Conservation (phyloP, 164 flowering plant genomes). For the Magnolia sinica region DNA sequence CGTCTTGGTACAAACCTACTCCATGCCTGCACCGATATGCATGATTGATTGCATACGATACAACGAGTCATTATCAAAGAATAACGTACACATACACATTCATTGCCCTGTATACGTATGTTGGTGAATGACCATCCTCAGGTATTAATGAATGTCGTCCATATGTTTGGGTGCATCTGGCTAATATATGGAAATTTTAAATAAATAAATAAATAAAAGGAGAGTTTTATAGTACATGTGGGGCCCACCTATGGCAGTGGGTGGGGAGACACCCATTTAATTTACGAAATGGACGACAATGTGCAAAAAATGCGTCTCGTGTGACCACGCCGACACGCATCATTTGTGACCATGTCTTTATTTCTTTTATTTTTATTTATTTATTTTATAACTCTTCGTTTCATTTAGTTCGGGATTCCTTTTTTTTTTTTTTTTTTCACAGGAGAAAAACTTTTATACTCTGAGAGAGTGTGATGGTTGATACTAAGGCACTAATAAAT, state of each 20-base stretch:
- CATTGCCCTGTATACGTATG: neutral
- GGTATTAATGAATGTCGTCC: neutral
- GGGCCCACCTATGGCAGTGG: slow-evolving; percentile 1
- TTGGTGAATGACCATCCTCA: neutral
- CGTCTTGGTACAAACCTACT: too few relatives aligned
- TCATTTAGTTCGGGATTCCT: neutral
- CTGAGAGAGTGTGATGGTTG: neutral
- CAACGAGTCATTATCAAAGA: too few relatives aligned
- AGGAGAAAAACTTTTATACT: neutral
- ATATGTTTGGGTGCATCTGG: neutral
- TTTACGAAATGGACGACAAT: neutral
- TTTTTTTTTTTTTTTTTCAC: neutral
- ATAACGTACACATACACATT: too few relatives aligned
- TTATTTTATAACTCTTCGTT: neutral
- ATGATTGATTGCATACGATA: too few relatives aligned
- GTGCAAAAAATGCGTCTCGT: neutral
- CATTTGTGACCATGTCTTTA: neutral
- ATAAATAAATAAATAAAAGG: too few relatives aligned
- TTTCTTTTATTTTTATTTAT: too few relatives aligned
- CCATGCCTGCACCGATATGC: too few relatives aligned
- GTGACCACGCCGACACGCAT: neutral
- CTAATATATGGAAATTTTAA: neutral
- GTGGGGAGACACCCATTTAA: slow-evolving; percentile 5
- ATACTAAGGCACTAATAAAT: neutral
- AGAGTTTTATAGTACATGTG: neutral